Evolutionary conservation across 345 rosid genomes (phyloP).

Genomic region (Acer campestre): DNA sequence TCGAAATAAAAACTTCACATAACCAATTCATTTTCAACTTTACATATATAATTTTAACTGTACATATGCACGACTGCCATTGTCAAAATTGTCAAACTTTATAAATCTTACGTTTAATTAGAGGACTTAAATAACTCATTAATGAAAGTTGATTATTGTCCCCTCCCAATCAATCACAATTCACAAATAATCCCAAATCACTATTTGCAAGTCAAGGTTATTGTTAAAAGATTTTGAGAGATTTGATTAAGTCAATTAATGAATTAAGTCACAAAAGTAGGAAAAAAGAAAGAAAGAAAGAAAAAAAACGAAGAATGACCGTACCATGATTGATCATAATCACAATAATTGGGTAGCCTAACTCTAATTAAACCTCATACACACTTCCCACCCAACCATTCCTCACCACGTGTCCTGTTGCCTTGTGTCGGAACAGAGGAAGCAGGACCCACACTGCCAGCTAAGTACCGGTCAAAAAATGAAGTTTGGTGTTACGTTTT

Average conservation of each 20-base stretch:
- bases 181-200: neutral
- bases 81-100: too few relatives aligned
- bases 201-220: neutral
- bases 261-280: too few relatives aligned
- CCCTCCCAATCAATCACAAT: neutral
- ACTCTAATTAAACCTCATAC: neutral
- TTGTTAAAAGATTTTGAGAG: too few relatives aligned
- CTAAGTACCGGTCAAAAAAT: neutral
- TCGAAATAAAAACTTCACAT: too few relatives aligned
- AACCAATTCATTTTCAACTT: too few relatives aligned
- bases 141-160: neutral
- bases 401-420: slow-evolving; percentile 24
- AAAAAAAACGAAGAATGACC: neutral
- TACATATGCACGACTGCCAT: too few relatives aligned
- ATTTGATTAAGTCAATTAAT: too few relatives aligned
- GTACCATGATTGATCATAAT: neutral
- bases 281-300: too few relatives aligned
- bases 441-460: slow-evolving; percentile 43
- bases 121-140: neutral
- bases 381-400: slow-evolving; percentile 4
- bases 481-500: slow-evolving; percentile 23
- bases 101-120: too few relatives aligned
- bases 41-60: too few relatives aligned
- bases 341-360: slow-evolving; percentile 31
- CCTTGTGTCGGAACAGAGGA: slow-evolving; percentile 36